phyloP scores from a whole-genome alignment of 1,284 basidiomycete genomes.

The Ganoderma multipileum region DNA sequence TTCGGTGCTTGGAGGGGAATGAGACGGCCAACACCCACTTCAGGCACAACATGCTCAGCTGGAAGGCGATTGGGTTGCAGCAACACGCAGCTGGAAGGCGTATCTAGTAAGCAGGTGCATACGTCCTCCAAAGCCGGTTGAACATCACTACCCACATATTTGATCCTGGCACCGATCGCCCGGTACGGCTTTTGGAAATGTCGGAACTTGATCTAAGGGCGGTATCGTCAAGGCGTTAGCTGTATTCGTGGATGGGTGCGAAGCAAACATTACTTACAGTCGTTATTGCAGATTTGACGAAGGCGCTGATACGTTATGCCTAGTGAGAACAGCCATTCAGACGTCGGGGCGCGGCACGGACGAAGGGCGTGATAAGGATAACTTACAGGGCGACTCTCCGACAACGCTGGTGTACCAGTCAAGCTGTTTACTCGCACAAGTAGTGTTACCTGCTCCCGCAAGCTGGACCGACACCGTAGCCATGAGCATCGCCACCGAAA shows the following conservation, averaged over 20 bases:
- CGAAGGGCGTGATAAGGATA: background rate
- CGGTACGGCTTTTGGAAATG: constrained; percentile 17
- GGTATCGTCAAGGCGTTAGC: background rate
- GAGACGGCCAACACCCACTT: constrained; percentile 13
- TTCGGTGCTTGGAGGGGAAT: background rate
- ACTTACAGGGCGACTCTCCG: background rate
- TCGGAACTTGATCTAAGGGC: constrained; percentile 24
- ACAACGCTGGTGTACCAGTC: background rate
- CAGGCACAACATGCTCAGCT: constrained; percentile 33
- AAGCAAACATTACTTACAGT: constrained; percentile 6
- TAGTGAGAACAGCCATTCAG: background rate
- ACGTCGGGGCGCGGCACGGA: background rate
- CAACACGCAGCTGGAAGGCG: constrained; percentile 23
- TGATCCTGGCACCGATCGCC: constrained; percentile 32
- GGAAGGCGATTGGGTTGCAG: constrained; percentile 30
- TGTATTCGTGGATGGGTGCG: background rate
- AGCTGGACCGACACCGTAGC: background rate
- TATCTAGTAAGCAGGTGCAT: too few species aligned
- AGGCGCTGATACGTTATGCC: constrained; percentile 20
- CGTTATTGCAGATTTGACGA: constrained; percentile 22
- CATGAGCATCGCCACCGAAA: background rate
- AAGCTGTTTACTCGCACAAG: background rate
- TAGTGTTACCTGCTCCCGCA: background rate
- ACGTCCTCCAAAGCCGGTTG: background rate
- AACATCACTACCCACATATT: constrained; percentile 20